A percentile compares a stretch with the other conserved stretches of the same genome.
Evolutionary conservation across 2,329 filamentous ascomycete genomes (phyloP).

Genomic region (Teratosphaeria pseudoeucalypti): DNA sequence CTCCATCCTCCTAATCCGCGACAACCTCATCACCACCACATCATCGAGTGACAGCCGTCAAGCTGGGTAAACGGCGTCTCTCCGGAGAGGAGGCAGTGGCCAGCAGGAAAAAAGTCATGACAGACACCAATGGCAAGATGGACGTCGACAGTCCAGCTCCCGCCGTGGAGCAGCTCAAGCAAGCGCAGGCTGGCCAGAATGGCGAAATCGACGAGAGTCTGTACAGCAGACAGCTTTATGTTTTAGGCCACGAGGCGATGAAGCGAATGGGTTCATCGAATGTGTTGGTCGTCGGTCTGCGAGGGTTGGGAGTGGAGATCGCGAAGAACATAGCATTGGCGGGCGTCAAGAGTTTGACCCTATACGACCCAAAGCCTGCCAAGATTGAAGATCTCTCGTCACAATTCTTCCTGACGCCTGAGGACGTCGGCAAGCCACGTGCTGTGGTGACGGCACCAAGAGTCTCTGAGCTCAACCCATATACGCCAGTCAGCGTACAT

Average conservation of each 20-base stretch:
- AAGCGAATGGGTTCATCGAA: slow-evolving; percentile 98
- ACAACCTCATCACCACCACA: not conserved
- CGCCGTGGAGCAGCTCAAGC: slow-evolving; percentile 49
- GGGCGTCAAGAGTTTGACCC: slow-evolving; percentile 91
- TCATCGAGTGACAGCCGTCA: slow-evolving; percentile 15
- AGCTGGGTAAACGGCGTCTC: slow-evolving; percentile 44
- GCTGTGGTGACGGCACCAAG: slow-evolving; percentile 78
- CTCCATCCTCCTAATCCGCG: not conserved
- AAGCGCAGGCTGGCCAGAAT: slow-evolving; percentile 28
- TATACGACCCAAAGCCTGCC: slow-evolving; percentile 80
- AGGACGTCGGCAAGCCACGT: slow-evolving; percentile 85
- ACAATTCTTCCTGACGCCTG: slow-evolving; percentile 86
- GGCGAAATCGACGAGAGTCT: slow-evolving; percentile 59
- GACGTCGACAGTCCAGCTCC: slow-evolving; percentile 50
- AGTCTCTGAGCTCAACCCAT: slow-evolving; percentile 90
- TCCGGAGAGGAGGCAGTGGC: slow-evolving; percentile 36
- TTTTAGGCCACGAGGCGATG: slow-evolving; percentile 76
- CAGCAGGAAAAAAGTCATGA: slow-evolving; percentile 34
- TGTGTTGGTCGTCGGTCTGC: slow-evolving; percentile 80
- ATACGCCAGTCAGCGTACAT: slow-evolving; percentile 80
- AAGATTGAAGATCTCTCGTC: slow-evolving; percentile 83
- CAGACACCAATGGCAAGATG: slow-evolving; percentile 38
- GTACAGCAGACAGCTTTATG: slow-evolving; percentile 59
- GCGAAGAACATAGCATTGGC: slow-evolving; percentile 98
- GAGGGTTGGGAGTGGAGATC: slow-evolving; percentile 92